Conservation (phyloP, 2,329 filamentous ascomycete species). For the Aurifilum marmelostoma region DNA sequence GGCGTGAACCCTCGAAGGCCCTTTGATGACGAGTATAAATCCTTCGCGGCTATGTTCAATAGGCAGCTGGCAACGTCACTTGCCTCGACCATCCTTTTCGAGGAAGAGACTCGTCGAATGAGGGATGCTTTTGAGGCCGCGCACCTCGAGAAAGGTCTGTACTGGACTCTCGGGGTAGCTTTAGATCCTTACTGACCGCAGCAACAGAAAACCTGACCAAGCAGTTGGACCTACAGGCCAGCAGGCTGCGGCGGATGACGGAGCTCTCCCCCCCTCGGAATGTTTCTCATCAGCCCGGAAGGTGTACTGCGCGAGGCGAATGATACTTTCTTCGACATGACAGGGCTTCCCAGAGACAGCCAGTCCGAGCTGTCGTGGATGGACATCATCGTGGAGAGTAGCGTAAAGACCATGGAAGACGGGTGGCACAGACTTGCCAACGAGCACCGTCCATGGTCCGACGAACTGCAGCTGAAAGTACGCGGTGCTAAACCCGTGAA, state of each 20-base stretch:
- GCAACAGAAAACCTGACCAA: conserved; percentile 37
- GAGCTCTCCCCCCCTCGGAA: conserved; percentile 42
- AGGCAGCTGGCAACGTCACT: conserved; percentile 62
- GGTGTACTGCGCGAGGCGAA: conserved; percentile 49
- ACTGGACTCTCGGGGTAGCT: not conserved
- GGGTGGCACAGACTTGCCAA: conserved; percentile 44
- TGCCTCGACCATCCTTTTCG: conserved; percentile 66
- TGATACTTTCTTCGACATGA: conserved; percentile 52
- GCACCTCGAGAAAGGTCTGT: conserved; percentile 36
- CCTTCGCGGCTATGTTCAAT: conserved; percentile 54
- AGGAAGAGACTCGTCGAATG: conserved; percentile 63
- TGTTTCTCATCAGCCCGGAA: conserved; percentile 45
- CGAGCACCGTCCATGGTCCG: conserved; percentile 41
- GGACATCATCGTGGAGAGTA: conserved; percentile 43
- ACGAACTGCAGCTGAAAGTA: conserved; percentile 48
- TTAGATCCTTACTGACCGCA: not conserved
- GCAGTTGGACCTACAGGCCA: conserved; percentile 42
- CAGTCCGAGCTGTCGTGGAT: conserved; percentile 47
- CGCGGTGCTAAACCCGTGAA: conserved; percentile 37
- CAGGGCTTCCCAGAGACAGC: conserved; percentile 43
- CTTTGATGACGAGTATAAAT: conserved; percentile 65
- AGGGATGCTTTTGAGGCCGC: conserved; percentile 41
- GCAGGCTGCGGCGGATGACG: conserved; percentile 42
- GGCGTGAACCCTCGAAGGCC: conserved; percentile 65
- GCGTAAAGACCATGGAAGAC: conserved; percentile 37